These are phyloP conservation scores for Trametes cinnabarina DNA, from an alignment of 768 basidiomycete species.

Conservation along the genomic window DNA sequence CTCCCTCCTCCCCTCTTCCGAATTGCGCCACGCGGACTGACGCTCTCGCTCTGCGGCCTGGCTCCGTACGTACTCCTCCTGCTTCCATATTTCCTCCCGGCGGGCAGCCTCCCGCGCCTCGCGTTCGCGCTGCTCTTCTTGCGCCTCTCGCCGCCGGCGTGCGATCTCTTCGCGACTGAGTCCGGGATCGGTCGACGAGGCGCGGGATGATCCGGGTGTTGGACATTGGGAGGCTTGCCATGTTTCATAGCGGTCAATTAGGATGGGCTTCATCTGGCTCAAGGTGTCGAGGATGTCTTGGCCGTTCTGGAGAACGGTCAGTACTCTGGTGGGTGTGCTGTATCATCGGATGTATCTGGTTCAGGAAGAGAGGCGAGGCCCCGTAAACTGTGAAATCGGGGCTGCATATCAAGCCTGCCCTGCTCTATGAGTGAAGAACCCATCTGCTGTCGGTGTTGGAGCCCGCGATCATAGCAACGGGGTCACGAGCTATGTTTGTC, in stretches of 20 bases:
- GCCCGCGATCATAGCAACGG: too few species aligned
- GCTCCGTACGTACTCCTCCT: conserved; percentile 24
- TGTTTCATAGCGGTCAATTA: conserved; percentile 62
- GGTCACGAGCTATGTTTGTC: too few species aligned
- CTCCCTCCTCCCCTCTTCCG: conserved; percentile 20
- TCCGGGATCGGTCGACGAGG: conserved; percentile 16
- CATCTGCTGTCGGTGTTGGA: too few species aligned
- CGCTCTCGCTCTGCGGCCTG: conserved; percentile 26
- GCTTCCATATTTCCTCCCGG: conserved; percentile 36
- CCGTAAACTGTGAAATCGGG: too few species aligned
- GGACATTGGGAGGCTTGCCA: conserved; percentile 40
- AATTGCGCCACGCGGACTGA: conserved; percentile 18
- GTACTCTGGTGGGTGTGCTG: too few species aligned
- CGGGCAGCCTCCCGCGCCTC: conserved; percentile 38
- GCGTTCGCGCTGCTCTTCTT: conserved; percentile 37
- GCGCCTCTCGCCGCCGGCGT: conserved; percentile 31
- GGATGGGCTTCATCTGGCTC: conserved; percentile 57
- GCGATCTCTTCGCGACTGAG: conserved; percentile 25
- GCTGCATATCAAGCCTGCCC: too few species aligned
- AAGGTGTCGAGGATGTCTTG: conserved; percentile 71
- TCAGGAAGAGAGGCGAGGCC: too few species aligned
- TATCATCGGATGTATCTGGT: too few species aligned
- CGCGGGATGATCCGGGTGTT: conserved; percentile 11
- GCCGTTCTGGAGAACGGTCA: conserved; percentile 52
- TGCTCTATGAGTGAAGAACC: too few species aligned